phyloP scores from a whole-genome alignment of 768 basidiomycete genomes.

The Lentinus brumalis region DNA sequence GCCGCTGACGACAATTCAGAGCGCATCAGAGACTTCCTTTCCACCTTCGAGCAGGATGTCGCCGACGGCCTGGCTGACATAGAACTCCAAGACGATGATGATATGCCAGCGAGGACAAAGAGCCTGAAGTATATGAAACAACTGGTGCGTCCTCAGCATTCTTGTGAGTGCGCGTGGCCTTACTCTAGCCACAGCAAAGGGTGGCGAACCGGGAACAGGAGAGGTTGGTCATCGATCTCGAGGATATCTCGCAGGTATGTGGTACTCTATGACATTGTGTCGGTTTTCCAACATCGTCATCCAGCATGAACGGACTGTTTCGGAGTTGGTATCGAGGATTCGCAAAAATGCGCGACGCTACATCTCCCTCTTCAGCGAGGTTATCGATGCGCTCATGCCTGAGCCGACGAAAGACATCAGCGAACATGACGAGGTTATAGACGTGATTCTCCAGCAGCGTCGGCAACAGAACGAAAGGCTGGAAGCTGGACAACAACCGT shows the following conservation, averaged over 20 bases:
- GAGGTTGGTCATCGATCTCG: slow-evolving; percentile 85
- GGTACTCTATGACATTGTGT: neutral
- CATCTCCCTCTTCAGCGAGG: slow-evolving; percentile 83
- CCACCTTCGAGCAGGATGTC: slow-evolving; percentile 71
- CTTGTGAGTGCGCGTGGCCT: slow-evolving; percentile 1
- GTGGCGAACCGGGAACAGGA: slow-evolving; percentile 94
- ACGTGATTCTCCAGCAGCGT: slow-evolving; percentile 94
- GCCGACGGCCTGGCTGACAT: slow-evolving; percentile 69
- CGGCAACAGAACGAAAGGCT: slow-evolving; percentile 84
- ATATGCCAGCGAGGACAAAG: slow-evolving; percentile 38
- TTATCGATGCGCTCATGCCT: slow-evolving; percentile 89
- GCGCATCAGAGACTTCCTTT: slow-evolving; percentile 70
- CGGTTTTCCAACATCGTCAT: slow-evolving; percentile 1
- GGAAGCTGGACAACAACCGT: slow-evolving; percentile 72
- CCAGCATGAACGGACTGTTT: slow-evolving; percentile 68
- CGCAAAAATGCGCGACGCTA: slow-evolving; percentile 88
- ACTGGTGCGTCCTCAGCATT: slow-evolving; percentile 55
- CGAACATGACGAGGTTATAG: slow-evolving; percentile 92
- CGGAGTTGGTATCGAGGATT: slow-evolving; percentile 81
- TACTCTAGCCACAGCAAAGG: slow-evolving; percentile 59
- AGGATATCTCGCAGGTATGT: slow-evolving; percentile 78
- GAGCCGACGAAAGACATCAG: slow-evolving; percentile 87
- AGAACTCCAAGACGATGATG: slow-evolving; percentile 57
- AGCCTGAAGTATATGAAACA: slow-evolving; percentile 81
- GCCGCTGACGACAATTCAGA: slow-evolving; percentile 39